These are phyloP conservation scores for Phlegmacium glaucopus DNA, from an alignment of 768 basidiomycete species.

Conservation along the genomic window DNA sequence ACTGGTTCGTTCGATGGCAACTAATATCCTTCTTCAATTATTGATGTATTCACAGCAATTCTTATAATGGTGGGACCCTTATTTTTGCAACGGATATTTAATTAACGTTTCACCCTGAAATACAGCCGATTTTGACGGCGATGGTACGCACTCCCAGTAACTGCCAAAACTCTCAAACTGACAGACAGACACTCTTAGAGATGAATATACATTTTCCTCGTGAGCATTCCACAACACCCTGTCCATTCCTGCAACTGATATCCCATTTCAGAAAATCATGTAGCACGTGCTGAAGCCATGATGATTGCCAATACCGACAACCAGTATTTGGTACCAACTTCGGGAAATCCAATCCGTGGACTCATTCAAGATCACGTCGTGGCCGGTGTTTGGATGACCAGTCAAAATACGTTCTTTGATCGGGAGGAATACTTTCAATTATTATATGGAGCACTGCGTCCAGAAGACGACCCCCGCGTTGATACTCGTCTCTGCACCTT, in stretches of 20 bases:
- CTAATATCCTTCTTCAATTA: not conserved
- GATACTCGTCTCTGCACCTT: constrained; percentile 71
- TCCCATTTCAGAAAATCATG: constrained; percentile 72
- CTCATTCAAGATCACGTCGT: constrained; percentile 99
- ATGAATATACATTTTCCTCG: constrained; percentile 99
- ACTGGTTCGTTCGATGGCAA: constrained; percentile 63
- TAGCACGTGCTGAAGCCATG: constrained; percentile 91
- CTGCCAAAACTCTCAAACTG: not conserved
- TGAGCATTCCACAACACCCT: constrained; percentile 35
- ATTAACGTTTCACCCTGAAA: constrained; percentile 15
- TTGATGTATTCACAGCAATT: constrained; percentile 62
- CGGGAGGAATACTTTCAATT: constrained; percentile 96
- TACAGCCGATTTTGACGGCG: constrained; percentile 30
- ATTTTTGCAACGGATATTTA: constrained; percentile 1
- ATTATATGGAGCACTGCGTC: constrained; percentile 88
- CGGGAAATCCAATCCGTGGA: constrained; percentile 95
- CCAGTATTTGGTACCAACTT: constrained; percentile 98
- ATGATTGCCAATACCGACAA: constrained; percentile 97
- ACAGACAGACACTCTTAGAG: constrained; percentile 43
- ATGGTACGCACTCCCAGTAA: constrained; percentile 17
- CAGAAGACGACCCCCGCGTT: constrained; percentile 70
- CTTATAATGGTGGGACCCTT: constrained; percentile 78
- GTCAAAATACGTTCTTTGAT: constrained; percentile 90
- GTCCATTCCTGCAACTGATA: constrained; percentile 1
- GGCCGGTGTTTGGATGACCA: constrained; percentile 99